phyloP scores from a whole-genome alignment of 495 filamentous ascomycete genomes.

The Penicillium maclennaniae region DNA sequence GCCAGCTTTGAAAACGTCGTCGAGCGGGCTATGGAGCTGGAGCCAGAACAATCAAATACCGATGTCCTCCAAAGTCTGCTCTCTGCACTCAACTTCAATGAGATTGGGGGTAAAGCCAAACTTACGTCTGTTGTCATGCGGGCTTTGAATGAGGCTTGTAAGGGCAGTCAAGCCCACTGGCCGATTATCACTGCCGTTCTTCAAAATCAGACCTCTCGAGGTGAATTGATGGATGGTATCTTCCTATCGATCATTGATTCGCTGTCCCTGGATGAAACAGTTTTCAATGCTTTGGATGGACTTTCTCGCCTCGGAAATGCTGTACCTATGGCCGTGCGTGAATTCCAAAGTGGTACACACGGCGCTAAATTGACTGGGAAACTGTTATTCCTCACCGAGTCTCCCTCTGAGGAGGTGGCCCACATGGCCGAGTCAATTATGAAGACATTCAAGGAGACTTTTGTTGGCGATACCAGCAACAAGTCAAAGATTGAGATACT shows the following conservation, averaged over 20 bases:
- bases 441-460: slow-evolving; percentile 35
- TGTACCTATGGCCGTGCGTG: slow-evolving; percentile 31
- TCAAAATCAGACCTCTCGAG: slow-evolving; percentile 40
- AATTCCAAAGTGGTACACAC: slow-evolving; percentile 40
- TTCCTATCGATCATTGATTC: slow-evolving; percentile 37
- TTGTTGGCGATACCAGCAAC: slow-evolving; percentile 33
- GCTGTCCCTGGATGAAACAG: slow-evolving; percentile 31
- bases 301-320: slow-evolving; percentile 37
- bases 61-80: slow-evolving; percentile 40
- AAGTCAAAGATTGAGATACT: slow-evolving; percentile 50
- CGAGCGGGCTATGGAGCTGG: slow-evolving; percentile 34
- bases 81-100: slow-evolving; percentile 37
- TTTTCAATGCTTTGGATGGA: slow-evolving; percentile 35
- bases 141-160: slow-evolving; percentile 34
- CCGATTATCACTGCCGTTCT: slow-evolving; percentile 44
- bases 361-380: slow-evolving; percentile 53
- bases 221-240: slow-evolving; percentile 40
- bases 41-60: slow-evolving; percentile 37
- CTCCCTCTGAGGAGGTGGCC: slow-evolving; percentile 50
- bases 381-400: slow-evolving; percentile 56
- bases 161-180: slow-evolving; percentile 41
- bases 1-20: slow-evolving; percentile 39
- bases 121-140: slow-evolving; percentile 36
- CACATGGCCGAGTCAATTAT: slow-evolving; percentile 45
- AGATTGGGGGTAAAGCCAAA: slow-evolving; percentile 31